These are phyloP conservation scores for Penicillium antarcticum DNA, from an alignment of 495 filamentous ascomycete genomes.

Conservation along the genomic window DNA sequence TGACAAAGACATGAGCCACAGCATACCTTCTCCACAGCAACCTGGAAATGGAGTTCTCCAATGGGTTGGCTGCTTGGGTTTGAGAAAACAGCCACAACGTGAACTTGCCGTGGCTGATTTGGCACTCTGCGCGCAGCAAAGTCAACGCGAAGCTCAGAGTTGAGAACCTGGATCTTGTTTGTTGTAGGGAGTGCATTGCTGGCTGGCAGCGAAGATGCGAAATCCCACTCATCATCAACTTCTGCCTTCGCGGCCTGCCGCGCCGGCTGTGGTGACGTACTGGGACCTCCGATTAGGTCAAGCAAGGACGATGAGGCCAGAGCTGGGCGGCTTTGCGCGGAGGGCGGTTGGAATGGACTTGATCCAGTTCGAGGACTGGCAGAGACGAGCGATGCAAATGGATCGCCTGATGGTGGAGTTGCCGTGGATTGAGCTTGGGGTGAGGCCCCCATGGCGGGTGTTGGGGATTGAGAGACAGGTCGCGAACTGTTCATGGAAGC, in stretches of 20 bases:
- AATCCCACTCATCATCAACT: constrained; percentile 83
- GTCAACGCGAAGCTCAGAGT: constrained; percentile 51
- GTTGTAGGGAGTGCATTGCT: constrained; percentile 47
- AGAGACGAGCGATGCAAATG: constrained; percentile 68
- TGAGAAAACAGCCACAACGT: constrained; percentile 66
- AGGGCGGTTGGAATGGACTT: constrained; percentile 32
- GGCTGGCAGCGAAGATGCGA: constrained; percentile 80
- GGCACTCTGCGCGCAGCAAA: constrained; percentile 46
- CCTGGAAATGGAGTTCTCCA: constrained; percentile 80
- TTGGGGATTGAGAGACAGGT: constrained; percentile 48
- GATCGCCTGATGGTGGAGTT: constrained; percentile 49
- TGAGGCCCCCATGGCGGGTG: constrained; percentile 32
- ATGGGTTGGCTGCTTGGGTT: constrained; percentile 71
- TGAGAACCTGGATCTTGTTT: constrained; percentile 59
- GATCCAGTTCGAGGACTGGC: constrained; percentile 44
- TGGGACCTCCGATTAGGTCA: constrained; percentile 31
- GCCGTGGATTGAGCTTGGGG: constrained; percentile 36
- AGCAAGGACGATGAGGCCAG: constrained; percentile 41
- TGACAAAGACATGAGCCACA: not conserved
- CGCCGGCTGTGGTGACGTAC: constrained; percentile 20
- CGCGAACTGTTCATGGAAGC: constrained; percentile 44
- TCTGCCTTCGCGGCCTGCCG: constrained; percentile 25
- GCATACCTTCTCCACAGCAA: constrained; percentile 87
- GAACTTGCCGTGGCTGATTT: constrained; percentile 42
- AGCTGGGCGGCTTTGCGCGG: constrained; percentile 14